These are phyloP conservation scores for Wallacemonas sp. DNA, from an alignment of 208 protist species.

Conservation along the genomic window DNA sequence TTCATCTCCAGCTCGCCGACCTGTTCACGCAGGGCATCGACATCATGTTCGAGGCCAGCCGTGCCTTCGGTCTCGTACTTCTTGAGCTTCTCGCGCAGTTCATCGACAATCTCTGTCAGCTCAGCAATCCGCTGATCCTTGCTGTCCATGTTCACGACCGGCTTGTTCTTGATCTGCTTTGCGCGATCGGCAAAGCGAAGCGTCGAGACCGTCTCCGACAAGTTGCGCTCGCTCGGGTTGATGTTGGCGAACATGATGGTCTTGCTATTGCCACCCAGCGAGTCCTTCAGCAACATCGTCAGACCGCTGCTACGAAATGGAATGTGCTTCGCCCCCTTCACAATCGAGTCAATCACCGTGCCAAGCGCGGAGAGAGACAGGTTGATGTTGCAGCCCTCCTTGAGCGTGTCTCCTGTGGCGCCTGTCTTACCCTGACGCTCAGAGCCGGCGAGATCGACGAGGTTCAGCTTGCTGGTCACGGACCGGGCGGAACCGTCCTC, in stretches of 20 bases:
- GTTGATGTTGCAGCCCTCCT: slow-evolving; percentile 95
- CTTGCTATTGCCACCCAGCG: slow-evolving; percentile 88
- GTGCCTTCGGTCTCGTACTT: slow-evolving; percentile 79
- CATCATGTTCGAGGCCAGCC: slow-evolving; percentile 62
- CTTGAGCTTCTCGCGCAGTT: slow-evolving; percentile 80
- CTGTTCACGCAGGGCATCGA: slow-evolving; percentile 60
- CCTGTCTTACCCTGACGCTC: slow-evolving; percentile 92
- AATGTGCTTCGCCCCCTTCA: slow-evolving; percentile 84
- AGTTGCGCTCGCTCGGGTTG: slow-evolving; percentile 84
- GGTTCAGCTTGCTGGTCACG: slow-evolving; percentile 88
- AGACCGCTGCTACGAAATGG: slow-evolving; percentile 86
- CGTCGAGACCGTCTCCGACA: slow-evolving; percentile 89
- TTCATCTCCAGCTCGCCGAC: slow-evolving; percentile 74
- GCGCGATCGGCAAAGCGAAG: slow-evolving; percentile 89
- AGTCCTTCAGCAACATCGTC: slow-evolving; percentile 92
- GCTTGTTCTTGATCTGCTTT: slow-evolving; percentile 94
- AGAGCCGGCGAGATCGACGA: slow-evolving; percentile 93
- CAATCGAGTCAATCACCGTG: slow-evolving; percentile 91
- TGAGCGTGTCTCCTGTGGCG: slow-evolving; percentile 89
- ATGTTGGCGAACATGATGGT: slow-evolving; percentile 93
- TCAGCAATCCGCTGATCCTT: slow-evolving; percentile 91
- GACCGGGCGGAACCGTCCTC: slow-evolving; percentile 73
- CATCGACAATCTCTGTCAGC: slow-evolving; percentile 66
- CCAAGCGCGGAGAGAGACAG: slow-evolving; percentile 89
- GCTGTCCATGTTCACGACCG: slow-evolving; percentile 86